Evolutionary conservation across 768 basidiomycete species (phyloP), one percentile per base, ranked within the genome.

Genomic region (Arthromyces matolae): DNA sequence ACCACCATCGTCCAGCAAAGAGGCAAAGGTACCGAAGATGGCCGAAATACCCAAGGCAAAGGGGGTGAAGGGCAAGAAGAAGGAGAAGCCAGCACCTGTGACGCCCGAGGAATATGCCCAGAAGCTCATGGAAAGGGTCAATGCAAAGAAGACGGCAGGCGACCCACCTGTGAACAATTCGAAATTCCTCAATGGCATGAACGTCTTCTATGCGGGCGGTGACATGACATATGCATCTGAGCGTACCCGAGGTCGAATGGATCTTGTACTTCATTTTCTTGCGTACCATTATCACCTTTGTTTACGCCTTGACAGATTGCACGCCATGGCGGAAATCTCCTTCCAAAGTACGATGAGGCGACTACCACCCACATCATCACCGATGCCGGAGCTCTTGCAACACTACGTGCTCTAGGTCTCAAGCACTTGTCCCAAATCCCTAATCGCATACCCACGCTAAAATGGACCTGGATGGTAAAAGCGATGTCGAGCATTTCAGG

Each of bases 341-440:
- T 79, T 31, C 74, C 84, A 2, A 67, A 56, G 28, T 90, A 78
- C 56, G 81, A 89, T 52, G 66, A 79, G 3, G 51, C 57, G 4
- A 51, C 61, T 7, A 77, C 84, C 23, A 88, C 88, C 3, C 84
- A 89, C 56, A 82, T 91, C 43, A 71, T 90, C 25, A 79, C 80
- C 6, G 80, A 79, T 42, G 61, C 65, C 4, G 52, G 52, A 32
- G 42, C 45, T 27, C 42, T 49, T 12, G 47, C 68, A 13, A 66
- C 71, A 33, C 54, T 75, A 33, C 58, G 68, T 16, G 66, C 72
- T 1, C 64, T 84, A 3, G 78, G 79, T 1, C 57, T 84, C 18
- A 79, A 72, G 54, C 59, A 40, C 5, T 61, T 83, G 13, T 64
- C 61, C 6, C 76, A 86, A 4, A 82, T 90, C 35, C 86, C 87